phyloP scores from a whole-genome alignment of 768 basidiomycete genomes.

The Asterophora lycoperdoides region DNA sequence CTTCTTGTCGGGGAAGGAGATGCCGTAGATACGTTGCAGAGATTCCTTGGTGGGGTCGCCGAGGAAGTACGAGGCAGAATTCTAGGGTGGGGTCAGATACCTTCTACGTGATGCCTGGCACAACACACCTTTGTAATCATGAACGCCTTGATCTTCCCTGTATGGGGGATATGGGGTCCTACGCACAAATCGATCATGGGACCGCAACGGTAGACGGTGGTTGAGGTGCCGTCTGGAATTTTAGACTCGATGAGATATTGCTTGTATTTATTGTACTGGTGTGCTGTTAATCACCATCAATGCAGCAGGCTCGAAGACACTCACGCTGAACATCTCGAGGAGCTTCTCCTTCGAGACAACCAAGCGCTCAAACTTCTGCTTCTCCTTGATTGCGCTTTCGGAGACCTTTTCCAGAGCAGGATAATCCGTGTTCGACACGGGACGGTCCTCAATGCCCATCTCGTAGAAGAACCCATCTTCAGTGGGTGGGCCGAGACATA shows the following conservation, averaged over 20 bases:
- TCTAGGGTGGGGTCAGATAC: conserved; percentile 41
- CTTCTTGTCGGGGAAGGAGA: conserved; percentile 98
- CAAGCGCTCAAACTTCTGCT: conserved; percentile 94
- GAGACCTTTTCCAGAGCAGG: conserved; percentile 84
- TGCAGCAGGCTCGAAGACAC: conserved; percentile 22
- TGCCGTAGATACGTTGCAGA: conserved; percentile 94
- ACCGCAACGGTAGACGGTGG: conserved; percentile 97
- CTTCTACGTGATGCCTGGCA: background rate
- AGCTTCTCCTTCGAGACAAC: conserved; percentile 93
- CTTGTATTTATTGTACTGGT: conserved; percentile 99
- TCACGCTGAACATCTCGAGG: conserved; percentile 91
- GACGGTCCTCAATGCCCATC: conserved; percentile 84
- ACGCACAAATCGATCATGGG: conserved; percentile 97
- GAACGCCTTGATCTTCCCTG: conserved; percentile 95
- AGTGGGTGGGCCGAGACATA: conserved; percentile 95
- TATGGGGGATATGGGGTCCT: conserved; percentile 97
- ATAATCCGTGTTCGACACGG: conserved; percentile 80
- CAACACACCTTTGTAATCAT: conserved; percentile 84
- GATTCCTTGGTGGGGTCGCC: conserved; percentile 92
- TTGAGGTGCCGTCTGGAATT: conserved; percentile 92
- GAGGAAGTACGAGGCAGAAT: conserved; percentile 97
- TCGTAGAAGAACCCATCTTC: conserved; percentile 99
- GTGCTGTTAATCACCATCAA: background rate
- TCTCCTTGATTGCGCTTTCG: conserved; percentile 89
- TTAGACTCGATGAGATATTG: conserved; percentile 92